phyloP scores from a whole-genome alignment of 2,329 filamentous ascomycete species.

The Alternaria angustiovoidea region DNA sequence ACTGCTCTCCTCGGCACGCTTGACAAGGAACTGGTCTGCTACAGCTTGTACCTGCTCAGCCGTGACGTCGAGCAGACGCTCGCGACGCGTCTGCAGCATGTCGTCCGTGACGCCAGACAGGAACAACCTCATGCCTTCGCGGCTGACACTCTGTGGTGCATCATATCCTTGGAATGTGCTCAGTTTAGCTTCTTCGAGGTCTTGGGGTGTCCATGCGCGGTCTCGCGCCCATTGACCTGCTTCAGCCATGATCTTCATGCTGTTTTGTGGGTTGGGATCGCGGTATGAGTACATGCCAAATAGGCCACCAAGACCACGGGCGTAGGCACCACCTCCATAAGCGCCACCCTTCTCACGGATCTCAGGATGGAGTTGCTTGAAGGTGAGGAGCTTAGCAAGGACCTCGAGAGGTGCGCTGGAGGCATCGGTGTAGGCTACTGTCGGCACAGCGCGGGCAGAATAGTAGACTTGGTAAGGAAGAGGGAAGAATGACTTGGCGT shows the following conservation, averaged over 20 bases:
- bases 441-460: constrained; percentile 81
- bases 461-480: constrained; percentile 98
- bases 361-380: constrained; percentile 96
- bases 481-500: constrained; percentile 83
- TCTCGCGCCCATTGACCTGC: constrained; percentile 85
- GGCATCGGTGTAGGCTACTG: constrained; percentile 80
- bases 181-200: constrained; percentile 95
- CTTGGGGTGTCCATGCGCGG: constrained; percentile 79
- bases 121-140: constrained; percentile 87
- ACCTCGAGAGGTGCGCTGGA: constrained; percentile 84
- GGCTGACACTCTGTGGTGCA: constrained; percentile 84
- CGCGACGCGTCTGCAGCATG: constrained; percentile 85
- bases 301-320: constrained; percentile 78
- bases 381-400: constrained; percentile 88
- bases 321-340: constrained; percentile 91
- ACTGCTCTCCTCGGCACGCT: constrained; percentile 69
- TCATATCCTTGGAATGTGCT: constrained; percentile 92
- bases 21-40: constrained; percentile 82
- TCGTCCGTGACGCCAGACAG: constrained; percentile 83
- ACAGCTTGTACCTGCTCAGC: constrained; percentile 80
- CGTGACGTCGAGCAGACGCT: constrained; percentile 85
- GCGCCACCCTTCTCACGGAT: constrained; percentile 98
- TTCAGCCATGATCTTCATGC: constrained; percentile 81
- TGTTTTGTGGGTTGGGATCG: constrained; percentile 92
- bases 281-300: constrained; percentile 98